Evolutionary conservation across 331 rosid species (phyloP), one percentile per base, ranked within the genome.

Genomic region (Ulmus americana): DNA sequence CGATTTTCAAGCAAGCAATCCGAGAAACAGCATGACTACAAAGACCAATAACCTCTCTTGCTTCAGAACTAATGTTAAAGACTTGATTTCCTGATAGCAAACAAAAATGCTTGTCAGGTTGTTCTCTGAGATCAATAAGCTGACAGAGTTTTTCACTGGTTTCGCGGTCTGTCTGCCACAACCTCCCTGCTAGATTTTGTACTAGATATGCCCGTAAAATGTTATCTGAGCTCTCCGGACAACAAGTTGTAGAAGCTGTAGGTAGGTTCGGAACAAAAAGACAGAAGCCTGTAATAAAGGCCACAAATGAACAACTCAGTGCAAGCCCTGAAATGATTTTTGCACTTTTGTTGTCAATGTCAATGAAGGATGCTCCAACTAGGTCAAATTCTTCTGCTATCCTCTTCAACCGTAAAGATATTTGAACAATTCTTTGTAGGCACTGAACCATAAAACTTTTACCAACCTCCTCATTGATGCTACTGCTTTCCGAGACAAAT

Each of bases 331-430:
- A 73, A 63, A 81, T 76, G 55, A 75, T 59, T 40, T 63, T 60
- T 40, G 74, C 74, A 59, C 88, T 81, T 66, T 73, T 72, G 7
- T 45, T 53, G 63, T 85, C 96, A 44, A 83, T 88, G 72, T 71
- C 86, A 35, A 85, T 47, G 70, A 81, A 83, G 64, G 90, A 71
- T 8, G 71, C 54, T 28, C 68, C 61, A 46, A 83, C 43, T 43
- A 85, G 80, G 65, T 85, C 86, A 64, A 83, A 70, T 63, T 79
- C 88, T 4, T 47, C 62, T 53, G 90, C 78, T 16, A 82, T 65
- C 60, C 64, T 81, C 60, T 46, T 68, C 61, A 83, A 77, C 45
- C 44, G 70, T 56, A 56, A 18, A 60, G 94, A 83, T 10, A 77
- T 46, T 53, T 60, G 76, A 74, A 64, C 44, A 64, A 79, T 39